A percentile compares a stretch with the other conserved stretches of the same genome.
phyloP scores from a whole-genome alignment of 2,329 filamentous ascomycete species.

The Aspergillus puulaauensis region DNA sequence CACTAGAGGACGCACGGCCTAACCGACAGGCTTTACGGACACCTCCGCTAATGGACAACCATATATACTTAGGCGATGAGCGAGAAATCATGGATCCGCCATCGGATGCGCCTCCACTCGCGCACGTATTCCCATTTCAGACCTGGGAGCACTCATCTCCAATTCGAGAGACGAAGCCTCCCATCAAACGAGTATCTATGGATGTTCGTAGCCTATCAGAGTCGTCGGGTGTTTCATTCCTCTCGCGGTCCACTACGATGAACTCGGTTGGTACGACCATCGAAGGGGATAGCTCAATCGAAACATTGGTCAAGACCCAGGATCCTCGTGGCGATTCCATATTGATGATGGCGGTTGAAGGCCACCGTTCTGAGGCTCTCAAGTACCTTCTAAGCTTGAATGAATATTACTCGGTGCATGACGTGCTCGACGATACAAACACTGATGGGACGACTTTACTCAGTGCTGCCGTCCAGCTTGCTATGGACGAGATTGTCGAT shows the following conservation, averaged over 20 bases:
- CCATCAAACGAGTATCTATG: slow-evolving; percentile 80
- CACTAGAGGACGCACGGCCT: slow-evolving; percentile 32
- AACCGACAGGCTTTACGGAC: slow-evolving; percentile 22
- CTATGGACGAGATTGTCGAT: slow-evolving; percentile 71
- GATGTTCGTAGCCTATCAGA: slow-evolving; percentile 85
- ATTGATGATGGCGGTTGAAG: slow-evolving; percentile 80
- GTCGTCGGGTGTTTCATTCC: slow-evolving; percentile 78
- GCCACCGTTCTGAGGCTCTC: slow-evolving; percentile 69
- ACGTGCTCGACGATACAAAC: slow-evolving; percentile 79
- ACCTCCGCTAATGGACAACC: slow-evolving; percentile 23
- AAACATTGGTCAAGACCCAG: slow-evolving; percentile 58
- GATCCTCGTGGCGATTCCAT: slow-evolving; percentile 75
- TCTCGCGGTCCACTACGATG: slow-evolving; percentile 76
- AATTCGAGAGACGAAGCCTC: slow-evolving; percentile 48
- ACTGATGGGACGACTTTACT: slow-evolving; percentile 87
- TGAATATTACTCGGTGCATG: slow-evolving; percentile 69
- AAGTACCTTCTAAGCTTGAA: slow-evolving; percentile 75
- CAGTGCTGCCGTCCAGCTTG: slow-evolving; percentile 85
- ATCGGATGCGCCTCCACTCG: slow-evolving; percentile 49
- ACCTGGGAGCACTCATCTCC: slow-evolving; percentile 51
- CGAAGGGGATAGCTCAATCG: slow-evolving; percentile 83
- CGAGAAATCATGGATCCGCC: slow-evolving; percentile 17
- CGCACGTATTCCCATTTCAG: slow-evolving; percentile 92
- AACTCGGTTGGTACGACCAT: slow-evolving; percentile 70
- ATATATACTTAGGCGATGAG: slow-evolving; percentile 12